Conservation (phyloP, 306 rosid genomes). For the Cucurbita ficifolia region DNA sequence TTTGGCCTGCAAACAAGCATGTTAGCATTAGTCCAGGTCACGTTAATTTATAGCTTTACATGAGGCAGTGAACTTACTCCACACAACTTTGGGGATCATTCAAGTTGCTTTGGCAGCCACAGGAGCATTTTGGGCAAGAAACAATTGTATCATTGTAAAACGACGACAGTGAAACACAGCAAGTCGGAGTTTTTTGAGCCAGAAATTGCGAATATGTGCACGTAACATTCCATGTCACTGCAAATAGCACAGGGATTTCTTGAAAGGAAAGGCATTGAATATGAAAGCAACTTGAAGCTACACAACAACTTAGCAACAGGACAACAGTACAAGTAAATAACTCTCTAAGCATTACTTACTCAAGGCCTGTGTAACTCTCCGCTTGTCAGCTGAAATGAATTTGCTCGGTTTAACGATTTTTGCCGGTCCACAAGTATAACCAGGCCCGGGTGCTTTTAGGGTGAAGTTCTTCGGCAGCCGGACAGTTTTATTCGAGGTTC, state of each 20-base stretch:
- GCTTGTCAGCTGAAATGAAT: slow-evolving; percentile 41
- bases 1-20: slow-evolving; percentile 28
- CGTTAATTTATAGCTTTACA: neutral
- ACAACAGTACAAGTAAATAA: neutral
- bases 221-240: slow-evolving; percentile 93
- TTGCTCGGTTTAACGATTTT: slow-evolving; percentile 38
- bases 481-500: slow-evolving; percentile 56
- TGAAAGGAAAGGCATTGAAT: neutral
- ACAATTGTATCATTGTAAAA: slow-evolving; percentile 72
- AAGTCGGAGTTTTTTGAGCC: slow-evolving; percentile 60
- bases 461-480: slow-evolving; percentile 54
- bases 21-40: neutral
- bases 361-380: slow-evolving; percentile 71
- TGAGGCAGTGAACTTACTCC: slow-evolving; percentile 32
- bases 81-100: slow-evolving; percentile 46
- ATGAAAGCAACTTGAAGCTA: neutral
- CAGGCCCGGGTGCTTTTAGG: slow-evolving; percentile 70
- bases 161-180: slow-evolving; percentile 82
- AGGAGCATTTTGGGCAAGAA: slow-evolving; percentile 58
- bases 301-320: neutral
- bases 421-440: slow-evolving; percentile 67
- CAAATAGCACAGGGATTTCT: slow-evolving; percentile 11
- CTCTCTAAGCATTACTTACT: slow-evolving; percentile 36
- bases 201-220: slow-evolving; percentile 81
- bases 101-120: slow-evolving; percentile 55